Evolutionary conservation across 2,329 filamentous ascomycete genomes (phyloP), one percentile per base, ranked within the genome.

Genomic region (Chrysoporthe puriensis): DNA sequence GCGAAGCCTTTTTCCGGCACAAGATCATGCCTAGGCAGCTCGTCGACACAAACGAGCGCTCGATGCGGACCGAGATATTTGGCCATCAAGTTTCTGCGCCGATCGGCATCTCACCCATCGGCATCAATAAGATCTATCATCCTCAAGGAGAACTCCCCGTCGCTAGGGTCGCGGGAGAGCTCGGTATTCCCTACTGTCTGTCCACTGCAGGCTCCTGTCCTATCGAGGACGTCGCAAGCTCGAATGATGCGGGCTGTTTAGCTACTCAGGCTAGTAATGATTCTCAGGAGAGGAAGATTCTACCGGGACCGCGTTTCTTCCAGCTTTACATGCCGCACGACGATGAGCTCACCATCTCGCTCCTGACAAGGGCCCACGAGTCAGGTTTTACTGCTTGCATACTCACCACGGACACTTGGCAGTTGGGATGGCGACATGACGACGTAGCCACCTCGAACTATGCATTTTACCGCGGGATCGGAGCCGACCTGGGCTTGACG

Each of bases 121-220:
- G 88, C 4, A 89, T 90, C 71, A 89, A 90, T 78, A 85, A 85
- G 70, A 90, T 90, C 72, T 90, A 89, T 77, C 82, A 90, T 71
- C 81, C 83, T 0, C 74, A 77, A 0, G 88, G 85, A 50, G 88
- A 91, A 73, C 74, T 88, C 0, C 82, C 86, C 0, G 87, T 90
- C 1, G 86, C 88, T 11, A 84, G 83, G 66, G 86, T 87, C 0
- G 87, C 87, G 0, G 81, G 81, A n/a, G 85, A 88, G 70, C 77
- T 90, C 2, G 84, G 85, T 32, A 75, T 90, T 1, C 84, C 85
- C 1, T 90, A 90, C 74, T 86, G 82, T 67, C 79, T 90, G 36
- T 85, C 82, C 34, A 88, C 87, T 0, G 88, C 87, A 0, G 86
- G 85, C 0, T 84, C 79, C 52, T 81, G 78, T 34, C 76, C 82